Conservation (phyloP, 192 early-diverging fungal species). For the Mortierella hygrophila region DNA sequence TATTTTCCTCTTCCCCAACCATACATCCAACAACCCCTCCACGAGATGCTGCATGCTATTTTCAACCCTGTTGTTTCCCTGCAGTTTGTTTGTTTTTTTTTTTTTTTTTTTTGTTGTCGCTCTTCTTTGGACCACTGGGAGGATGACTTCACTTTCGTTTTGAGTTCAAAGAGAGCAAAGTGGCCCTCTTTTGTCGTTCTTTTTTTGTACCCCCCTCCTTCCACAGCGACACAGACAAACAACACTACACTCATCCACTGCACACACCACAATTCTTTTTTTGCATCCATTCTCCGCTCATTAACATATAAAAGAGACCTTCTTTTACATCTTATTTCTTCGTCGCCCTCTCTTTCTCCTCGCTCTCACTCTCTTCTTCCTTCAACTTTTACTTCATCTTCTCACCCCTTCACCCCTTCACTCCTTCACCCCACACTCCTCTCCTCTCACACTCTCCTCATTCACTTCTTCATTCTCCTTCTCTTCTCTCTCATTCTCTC, state of each 20-base stretch:
- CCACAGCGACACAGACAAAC: neutral
- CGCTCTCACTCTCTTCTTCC: neutral
- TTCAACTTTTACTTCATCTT: neutral
- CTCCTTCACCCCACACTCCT: neutral
- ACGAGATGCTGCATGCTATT: no score
- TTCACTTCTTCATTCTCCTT: neutral
- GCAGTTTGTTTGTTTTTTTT: no score
- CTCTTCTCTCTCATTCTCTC: neutral
- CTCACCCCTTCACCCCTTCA: neutral
- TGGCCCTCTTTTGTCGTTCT: neutral
- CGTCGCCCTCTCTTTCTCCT: neutral
- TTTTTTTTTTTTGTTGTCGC: no score
- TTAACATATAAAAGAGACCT: neutral
- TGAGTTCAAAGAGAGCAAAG: neutral
- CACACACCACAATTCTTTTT: neutral
- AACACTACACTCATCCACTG: neutral
- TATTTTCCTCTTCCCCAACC: no score
- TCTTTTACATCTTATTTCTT: constrained; percentile 5
- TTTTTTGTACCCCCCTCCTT: neutral
- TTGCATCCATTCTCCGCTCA: neutral
- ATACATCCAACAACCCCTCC: no score
- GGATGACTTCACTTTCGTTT: neutral
- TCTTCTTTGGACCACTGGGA: no score
- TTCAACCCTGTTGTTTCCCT: no score
- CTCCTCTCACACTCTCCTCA: neutral